Conservation (phyloP, 768 basidiomycete species). For the Leccinum olivaceopallidum region DNA sequence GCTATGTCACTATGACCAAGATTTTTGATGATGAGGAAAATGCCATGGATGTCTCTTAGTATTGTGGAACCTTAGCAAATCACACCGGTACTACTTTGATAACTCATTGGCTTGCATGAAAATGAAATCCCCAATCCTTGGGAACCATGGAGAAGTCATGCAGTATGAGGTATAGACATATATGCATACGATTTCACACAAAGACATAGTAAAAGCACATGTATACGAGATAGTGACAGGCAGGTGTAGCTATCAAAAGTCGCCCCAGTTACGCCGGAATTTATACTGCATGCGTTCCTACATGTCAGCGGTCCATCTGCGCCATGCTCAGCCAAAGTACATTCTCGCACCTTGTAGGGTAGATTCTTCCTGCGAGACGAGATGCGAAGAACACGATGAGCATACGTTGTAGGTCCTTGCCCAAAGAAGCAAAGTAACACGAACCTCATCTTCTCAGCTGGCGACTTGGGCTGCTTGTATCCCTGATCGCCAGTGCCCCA, state of each 20-base stretch:
- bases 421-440: constrained; percentile 9
- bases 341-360: constrained; percentile 77
- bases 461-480: constrained; percentile 69
- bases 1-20: too few relatives aligned
- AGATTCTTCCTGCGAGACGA: constrained; percentile 59
- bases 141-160: too few relatives aligned
- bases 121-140: too few relatives aligned
- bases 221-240: constrained; percentile 12
- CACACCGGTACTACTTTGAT: too few relatives aligned
- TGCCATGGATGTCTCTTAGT: too few relatives aligned
- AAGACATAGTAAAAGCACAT: constrained; percentile 1
- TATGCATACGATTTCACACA: constrained; percentile 13
- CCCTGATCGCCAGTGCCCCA: constrained; percentile 75
- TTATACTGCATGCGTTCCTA: constrained; percentile 80
- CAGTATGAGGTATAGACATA: constrained; percentile 28
- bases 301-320: constrained; percentile 44
- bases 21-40: too few relatives aligned
- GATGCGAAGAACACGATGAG: constrained; percentile 2
- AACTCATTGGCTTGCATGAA: too few relatives aligned
- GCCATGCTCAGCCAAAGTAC: constrained; percentile 7
- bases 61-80: too few relatives aligned
- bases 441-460: constrained; percentile 75
- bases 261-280: constrained; percentile 85
- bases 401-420: neutral
- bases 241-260: constrained; percentile 53